phyloP scores from a whole-genome alignment of 306 rosid genomes.

The Betula pendula region DNA sequence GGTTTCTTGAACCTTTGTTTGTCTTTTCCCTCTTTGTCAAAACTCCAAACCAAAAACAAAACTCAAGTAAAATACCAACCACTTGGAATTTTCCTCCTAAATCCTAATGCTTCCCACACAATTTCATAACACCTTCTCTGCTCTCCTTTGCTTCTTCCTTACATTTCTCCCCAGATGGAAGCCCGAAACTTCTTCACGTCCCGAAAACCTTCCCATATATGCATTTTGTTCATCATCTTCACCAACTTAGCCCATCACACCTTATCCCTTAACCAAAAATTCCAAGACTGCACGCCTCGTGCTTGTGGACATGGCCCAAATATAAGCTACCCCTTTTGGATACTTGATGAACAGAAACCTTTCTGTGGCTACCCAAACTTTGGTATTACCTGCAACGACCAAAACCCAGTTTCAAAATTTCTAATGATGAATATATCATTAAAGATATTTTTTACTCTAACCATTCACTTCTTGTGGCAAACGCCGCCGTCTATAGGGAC shows the following conservation, averaged over 20 bases:
- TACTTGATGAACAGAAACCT: slow-evolving; percentile 40
- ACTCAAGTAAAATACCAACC: background rate
- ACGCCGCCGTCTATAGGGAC: slow-evolving; percentile 28
- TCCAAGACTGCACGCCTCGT: slow-evolving; percentile 49
- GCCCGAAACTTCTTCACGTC: slow-evolving; percentile 29
- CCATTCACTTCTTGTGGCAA: slow-evolving; percentile 41
- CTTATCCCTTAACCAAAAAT: slow-evolving; percentile 36
- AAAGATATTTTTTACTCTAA: slow-evolving; percentile 50
- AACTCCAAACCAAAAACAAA: slow-evolving; percentile 29
- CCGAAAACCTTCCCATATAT: slow-evolving; percentile 27
- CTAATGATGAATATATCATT: slow-evolving; percentile 45
- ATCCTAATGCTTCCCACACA: slow-evolving; percentile 11
- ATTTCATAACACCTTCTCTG: slow-evolving; percentile 22
- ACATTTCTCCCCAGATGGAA: slow-evolving; percentile 31
- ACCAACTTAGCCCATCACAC: slow-evolving; percentile 15
- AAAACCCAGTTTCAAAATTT: slow-evolving; percentile 49
- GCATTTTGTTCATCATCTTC: slow-evolving; percentile 24
- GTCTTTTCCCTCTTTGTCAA: slow-evolving; percentile 32
- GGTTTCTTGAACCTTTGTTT: slow-evolving; percentile 28
- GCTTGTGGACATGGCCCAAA: slow-evolving; percentile 55
- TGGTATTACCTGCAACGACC: slow-evolving; percentile 41
- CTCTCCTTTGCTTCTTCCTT: slow-evolving; percentile 30
- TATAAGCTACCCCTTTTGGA: slow-evolving; percentile 71
- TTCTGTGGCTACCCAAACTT: slow-evolving; percentile 61
- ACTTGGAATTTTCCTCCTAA: slow-evolving; percentile 24